Evolutionary conservation across 148 eudicot species (phyloP).

Genomic region (Rhododendron vialii): DNA sequence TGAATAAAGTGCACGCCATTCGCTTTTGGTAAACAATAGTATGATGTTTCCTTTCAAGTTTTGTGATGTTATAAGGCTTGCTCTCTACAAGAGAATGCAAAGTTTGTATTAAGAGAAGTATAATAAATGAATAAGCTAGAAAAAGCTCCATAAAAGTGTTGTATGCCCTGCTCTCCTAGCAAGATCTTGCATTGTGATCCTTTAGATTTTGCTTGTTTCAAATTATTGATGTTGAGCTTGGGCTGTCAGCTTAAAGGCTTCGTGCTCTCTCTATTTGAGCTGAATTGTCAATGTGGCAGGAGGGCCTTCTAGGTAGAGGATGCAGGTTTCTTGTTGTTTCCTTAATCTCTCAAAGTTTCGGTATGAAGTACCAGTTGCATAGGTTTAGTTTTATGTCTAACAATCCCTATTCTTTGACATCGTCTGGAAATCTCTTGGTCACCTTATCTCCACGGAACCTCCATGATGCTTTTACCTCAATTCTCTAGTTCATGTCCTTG

Average conservation of each 20-base stretch:
- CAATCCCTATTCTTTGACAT: not conserved
- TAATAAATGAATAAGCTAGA: not conserved
- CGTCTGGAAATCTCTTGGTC: not conserved
- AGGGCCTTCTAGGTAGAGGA: not conserved
- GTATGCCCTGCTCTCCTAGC: not conserved
- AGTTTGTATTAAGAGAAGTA: no score
- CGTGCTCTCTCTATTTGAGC: not conserved
- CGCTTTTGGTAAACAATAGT: no score
- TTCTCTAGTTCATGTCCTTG: not conserved
- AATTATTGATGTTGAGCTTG: not conserved
- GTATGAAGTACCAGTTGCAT: not conserved
- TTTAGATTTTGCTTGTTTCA: not conserved
- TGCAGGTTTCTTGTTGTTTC: not conserved
- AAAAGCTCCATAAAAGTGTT: not conserved
- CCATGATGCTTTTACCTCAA: not conserved
- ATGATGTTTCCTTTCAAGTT: no score
- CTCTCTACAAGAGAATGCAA: no score
- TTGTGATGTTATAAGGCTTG: no score
- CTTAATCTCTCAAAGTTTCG: not conserved
- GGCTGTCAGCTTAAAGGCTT: not conserved
- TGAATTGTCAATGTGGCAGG: conserved; percentile 1
- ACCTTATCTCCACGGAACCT: not conserved
- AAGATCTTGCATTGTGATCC: not conserved
- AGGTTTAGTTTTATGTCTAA: not conserved
- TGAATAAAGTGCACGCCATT: no score